Evolutionary conservation across 2,329 filamentous ascomycete species (phyloP), one percentile per base, ranked within the genome.

Genomic region (Fusarium lateritium): DNA sequence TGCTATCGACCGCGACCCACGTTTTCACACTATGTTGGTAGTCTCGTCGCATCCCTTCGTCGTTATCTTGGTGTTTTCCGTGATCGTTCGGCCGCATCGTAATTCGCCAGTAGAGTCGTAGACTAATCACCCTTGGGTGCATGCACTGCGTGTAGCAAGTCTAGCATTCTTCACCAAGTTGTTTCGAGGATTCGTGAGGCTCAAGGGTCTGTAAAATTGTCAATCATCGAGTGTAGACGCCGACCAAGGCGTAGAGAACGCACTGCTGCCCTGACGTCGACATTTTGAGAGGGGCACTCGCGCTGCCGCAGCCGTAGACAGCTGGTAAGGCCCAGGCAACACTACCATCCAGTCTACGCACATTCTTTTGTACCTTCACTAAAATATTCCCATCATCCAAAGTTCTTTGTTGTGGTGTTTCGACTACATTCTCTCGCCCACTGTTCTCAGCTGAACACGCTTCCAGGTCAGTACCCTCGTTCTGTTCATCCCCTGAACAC

Each of bases 391-490:
- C 13, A 38, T 7, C 10, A 4, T 17, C 6, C 15, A 8, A 14
- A 17, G 1, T 38, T 61, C 34, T 56, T 66, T 52, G 14, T 40
- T 33, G 17, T 26, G 3, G 17, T 26, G 22, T 50, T 46, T 33
- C 6, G 17, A 11, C 11, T 1, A 19, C 11, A 19, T 19, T 40
- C 4, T 24, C 19, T 24, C 19, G 15, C 42, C 22, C 4, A 24
- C n/a, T 62, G 40, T 67, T 57, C 52, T 22, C 15, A 4, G 33
- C 42, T 49, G 49, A 63, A 63, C 50, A 54, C 39, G 24, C 47
- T 33, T 42, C 36, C 33, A 34, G 49, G 66, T 62, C 34, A 50
- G 66, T 69, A 7, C 28, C 33, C 8, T 19, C 11, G 43, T 42
- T 26, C 44, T 42, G 34, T 45, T 44, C 34, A 10, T 38, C 55